Percentiles rank a stretch among this genome's conserved stretches.
Conservation (phyloP, 2,329 filamentous ascomycete species). For the Aspergillus fijiensis region DNA sequence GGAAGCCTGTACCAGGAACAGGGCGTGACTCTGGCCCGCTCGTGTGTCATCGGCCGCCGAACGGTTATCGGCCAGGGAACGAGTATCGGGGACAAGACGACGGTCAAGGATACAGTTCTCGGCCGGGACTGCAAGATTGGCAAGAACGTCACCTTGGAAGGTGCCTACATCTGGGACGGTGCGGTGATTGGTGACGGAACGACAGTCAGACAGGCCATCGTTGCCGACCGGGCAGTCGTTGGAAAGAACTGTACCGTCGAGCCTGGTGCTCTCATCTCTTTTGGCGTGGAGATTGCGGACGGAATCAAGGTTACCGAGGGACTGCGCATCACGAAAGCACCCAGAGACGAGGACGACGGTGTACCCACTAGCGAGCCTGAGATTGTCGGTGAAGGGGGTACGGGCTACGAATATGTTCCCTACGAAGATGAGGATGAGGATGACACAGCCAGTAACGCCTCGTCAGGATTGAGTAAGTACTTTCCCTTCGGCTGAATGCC, state of each 20-base stretch:
- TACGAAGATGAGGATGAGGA: slow-evolving; percentile 66
- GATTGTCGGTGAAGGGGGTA: slow-evolving; percentile 59
- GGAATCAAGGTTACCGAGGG: slow-evolving; percentile 48
- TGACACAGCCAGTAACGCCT: slow-evolving; percentile 63
- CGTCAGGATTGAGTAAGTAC: slow-evolving; percentile 38
- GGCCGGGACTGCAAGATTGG: slow-evolving; percentile 85
- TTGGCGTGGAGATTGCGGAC: slow-evolving; percentile 70
- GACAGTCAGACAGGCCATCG: slow-evolving; percentile 67
- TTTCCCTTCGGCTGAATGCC: slow-evolving; percentile 4
- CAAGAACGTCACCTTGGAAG: slow-evolving; percentile 72
- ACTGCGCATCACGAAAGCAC: slow-evolving; percentile 46
- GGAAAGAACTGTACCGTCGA: slow-evolving; percentile 70
- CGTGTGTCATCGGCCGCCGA: slow-evolving; percentile 66
- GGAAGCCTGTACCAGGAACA: slow-evolving; percentile 76
- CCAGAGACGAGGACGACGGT: slow-evolving; percentile 46
- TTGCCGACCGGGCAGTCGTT: slow-evolving; percentile 71
- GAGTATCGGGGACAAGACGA: slow-evolving; percentile 69
- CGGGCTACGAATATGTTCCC: slow-evolving; percentile 64
- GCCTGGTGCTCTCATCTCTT: slow-evolving; percentile 75
- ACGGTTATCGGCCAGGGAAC: slow-evolving; percentile 77
- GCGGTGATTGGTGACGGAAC: slow-evolving; percentile 73
- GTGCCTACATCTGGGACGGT: slow-evolving; percentile 87
- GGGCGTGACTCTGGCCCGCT: slow-evolving; percentile 69
- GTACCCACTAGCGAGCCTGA: slow-evolving; percentile 48
- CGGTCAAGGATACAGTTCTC: slow-evolving; percentile 73